phyloP scores from a whole-genome alignment of 176 grass and related monocot species.

The Poa annua region DNA sequence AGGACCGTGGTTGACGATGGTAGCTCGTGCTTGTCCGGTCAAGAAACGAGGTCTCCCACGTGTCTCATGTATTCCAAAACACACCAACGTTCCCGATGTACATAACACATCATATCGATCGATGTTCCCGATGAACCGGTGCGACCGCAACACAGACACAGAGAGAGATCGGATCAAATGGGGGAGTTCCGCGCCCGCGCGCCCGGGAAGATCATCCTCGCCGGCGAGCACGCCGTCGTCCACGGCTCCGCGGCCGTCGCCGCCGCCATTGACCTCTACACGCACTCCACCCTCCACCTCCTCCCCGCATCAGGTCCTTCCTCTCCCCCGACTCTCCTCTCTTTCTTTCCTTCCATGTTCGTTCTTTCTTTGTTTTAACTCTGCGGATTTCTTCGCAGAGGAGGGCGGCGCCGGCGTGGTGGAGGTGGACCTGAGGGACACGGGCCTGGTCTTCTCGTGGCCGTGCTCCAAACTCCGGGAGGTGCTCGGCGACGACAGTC shows the following conservation, averaged over 20 bases:
- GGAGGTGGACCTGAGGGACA: constrained; percentile 70
- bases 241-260: constrained; percentile 75
- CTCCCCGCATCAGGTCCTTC: constrained; percentile 31
- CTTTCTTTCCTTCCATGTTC: neutral
- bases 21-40: too few species aligned
- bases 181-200: constrained; percentile 63
- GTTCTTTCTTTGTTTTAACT: too few species aligned
- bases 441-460: constrained; percentile 68
- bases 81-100: too few species aligned
- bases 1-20: too few species aligned
- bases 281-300: constrained; percentile 44
- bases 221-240: constrained; percentile 94
- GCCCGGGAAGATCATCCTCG: constrained; percentile 84
- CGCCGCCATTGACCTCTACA: constrained; percentile 84
- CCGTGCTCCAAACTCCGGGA: constrained; percentile 50
- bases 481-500: constrained; percentile 29
- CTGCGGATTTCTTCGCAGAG: neutral
- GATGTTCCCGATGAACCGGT: too few species aligned
- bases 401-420: constrained; percentile 35
- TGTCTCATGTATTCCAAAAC: too few species aligned
- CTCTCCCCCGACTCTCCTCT: neutral
- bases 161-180: neutral
- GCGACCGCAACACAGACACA: neutral
- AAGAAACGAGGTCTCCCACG: too few species aligned
- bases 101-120: too few species aligned